phyloP scores from a whole-genome alignment of 2,329 filamentous ascomycete species.

The Endocalyx cinctus region DNA sequence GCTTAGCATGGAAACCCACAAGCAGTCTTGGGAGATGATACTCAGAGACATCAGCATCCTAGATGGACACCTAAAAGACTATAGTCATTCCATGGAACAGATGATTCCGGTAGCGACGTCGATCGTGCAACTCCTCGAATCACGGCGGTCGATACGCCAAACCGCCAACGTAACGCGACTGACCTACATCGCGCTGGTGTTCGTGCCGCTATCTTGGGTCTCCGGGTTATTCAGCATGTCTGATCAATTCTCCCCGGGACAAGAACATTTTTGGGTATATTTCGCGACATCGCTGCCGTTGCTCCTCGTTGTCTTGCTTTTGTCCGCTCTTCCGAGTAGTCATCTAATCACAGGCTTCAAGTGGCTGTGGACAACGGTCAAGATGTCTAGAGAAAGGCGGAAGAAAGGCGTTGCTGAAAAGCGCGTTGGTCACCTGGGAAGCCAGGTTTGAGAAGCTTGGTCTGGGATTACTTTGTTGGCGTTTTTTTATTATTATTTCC shows the following conservation, averaged over 20 bases:
- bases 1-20: not conserved
- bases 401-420: too few relatives aligned
- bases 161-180: not conserved
- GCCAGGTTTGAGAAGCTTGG: too few relatives aligned
- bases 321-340: too few relatives aligned
- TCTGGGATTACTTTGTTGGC: too few relatives aligned
- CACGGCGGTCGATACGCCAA: not conserved
- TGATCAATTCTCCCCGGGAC: not conserved
- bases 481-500: too few relatives aligned
- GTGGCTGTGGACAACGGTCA: too few relatives aligned
- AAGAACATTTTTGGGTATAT: conserved; percentile 1
- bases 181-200: conserved; percentile 1
- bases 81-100: not conserved
- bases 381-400: too few relatives aligned
- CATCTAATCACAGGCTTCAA: too few relatives aligned
- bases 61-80: not conserved
- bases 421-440: too few relatives aligned
- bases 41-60: not conserved
- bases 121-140: not conserved
- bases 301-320: conserved; percentile 10
- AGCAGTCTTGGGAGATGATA: not conserved
- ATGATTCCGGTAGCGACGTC: not conserved
- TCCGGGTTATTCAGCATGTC: conserved; percentile 1
- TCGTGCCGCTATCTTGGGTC: conserved; percentile 1
- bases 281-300: conserved; percentile 3